A percentile compares a stretch with the other conserved stretches of the same genome.
These are phyloP conservation scores for Sordariomycetes sp. DNA, from an alignment of 2,329 filamentous ascomycete species.

Conservation along the genomic window DNA sequence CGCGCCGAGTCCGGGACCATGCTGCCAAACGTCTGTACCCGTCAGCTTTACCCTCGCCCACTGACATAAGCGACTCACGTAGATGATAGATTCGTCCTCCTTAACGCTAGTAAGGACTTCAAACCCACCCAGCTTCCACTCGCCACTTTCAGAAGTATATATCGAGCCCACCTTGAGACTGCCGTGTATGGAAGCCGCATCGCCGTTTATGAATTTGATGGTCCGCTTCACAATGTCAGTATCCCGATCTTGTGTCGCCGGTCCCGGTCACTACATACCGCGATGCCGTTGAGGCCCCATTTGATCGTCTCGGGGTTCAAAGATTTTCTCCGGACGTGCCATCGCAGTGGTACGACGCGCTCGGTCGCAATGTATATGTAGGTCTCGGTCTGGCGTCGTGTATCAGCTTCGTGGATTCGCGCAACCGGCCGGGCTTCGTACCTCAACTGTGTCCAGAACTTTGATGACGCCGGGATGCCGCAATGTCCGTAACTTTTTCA, in stretches of 20 bases:
- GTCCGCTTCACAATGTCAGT: constrained; percentile 55
- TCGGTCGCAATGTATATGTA: constrained; percentile 97
- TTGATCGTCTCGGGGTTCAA: constrained; percentile 87
- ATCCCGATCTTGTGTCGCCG: neutral
- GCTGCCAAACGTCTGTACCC: constrained; percentile 66
- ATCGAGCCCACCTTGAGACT: constrained; percentile 77
- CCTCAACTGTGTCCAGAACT: constrained; percentile 89
- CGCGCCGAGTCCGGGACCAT: constrained; percentile 75
- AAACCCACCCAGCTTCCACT: constrained; percentile 95
- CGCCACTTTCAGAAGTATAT: constrained; percentile 90
- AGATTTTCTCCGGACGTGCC: constrained; percentile 84
- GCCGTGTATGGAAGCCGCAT: constrained; percentile 86
- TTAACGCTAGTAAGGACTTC: constrained; percentile 92
- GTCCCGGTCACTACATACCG: constrained; percentile 39
- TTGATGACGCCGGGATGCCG: constrained; percentile 92
- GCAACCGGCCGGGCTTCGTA: constrained; percentile 21
- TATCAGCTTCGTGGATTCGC: constrained; percentile 11
- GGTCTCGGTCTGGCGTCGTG: constrained; percentile 61
- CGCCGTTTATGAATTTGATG: constrained; percentile 90
- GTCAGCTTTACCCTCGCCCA: neutral
- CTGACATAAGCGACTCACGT: constrained; percentile 35
- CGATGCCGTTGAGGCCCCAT: constrained; percentile 86
- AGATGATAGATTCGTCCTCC: constrained; percentile 89
- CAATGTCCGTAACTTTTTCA: constrained; percentile 87
- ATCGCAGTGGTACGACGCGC: constrained; percentile 74